Evolutionary conservation across 108 stramenopile genomes (phyloP).

Genomic region (Cyclotella sp.): DNA sequence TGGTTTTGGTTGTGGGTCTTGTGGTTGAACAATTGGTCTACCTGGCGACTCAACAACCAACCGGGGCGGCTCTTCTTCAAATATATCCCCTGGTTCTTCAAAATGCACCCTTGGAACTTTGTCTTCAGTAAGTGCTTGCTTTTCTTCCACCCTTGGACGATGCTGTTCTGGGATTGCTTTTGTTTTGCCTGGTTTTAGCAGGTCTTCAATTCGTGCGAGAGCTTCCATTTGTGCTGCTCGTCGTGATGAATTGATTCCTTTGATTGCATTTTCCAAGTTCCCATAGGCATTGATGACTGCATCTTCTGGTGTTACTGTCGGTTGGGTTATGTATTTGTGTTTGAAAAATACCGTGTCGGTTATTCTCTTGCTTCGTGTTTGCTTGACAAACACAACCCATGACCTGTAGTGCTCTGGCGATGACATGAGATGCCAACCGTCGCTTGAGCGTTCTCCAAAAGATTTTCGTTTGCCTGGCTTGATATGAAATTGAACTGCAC

Average conservation of each 20-base stretch:
- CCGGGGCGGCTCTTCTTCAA: not conserved
- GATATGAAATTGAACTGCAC: constrained; percentile 25
- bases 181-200: not conserved
- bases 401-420: constrained; percentile 36
- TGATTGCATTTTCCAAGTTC: not conserved
- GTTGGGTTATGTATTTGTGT: constrained; percentile 36
- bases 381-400: constrained; percentile 11
- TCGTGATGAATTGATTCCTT: not conserved
- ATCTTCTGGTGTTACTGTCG: constrained; percentile 26
- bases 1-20: not conserved
- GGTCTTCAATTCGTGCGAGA: constrained; percentile 8
- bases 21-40: constrained; percentile 12
- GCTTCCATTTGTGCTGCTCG: constrained; percentile 1
- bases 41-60: constrained; percentile 26
- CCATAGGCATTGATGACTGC: constrained; percentile 9
- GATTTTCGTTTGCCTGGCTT: constrained; percentile 21
- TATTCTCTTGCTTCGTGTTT: constrained; percentile 21
- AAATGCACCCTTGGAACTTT: constrained; percentile 21
- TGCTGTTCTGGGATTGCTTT: not conserved
- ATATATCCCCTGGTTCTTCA: not conserved
- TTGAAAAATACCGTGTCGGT: constrained; percentile 27
- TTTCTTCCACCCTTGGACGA: constrained; percentile 14
- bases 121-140: not conserved
- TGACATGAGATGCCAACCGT: constrained; percentile 28
- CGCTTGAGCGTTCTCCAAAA: constrained; percentile 12